Evolutionary conservation across 352 stramenopile species (phyloP).

Genomic region (Phytophthora europaea): DNA sequence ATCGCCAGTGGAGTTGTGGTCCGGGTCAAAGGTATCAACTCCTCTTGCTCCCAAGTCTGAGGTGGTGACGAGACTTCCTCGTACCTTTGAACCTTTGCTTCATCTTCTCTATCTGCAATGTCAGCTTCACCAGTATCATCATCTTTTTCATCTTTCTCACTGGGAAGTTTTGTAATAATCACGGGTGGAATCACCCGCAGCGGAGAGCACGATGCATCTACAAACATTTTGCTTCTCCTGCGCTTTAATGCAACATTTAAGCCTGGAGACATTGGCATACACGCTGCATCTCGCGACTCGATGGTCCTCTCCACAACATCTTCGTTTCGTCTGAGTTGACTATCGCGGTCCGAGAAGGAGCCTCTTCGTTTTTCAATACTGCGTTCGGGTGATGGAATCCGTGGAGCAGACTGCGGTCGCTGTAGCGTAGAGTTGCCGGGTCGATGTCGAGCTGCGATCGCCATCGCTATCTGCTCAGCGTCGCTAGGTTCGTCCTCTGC

Average conservation of each 20-base stretch:
- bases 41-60: conserved; percentile 14
- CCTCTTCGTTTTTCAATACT: conserved; percentile 37
- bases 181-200: conserved; percentile 31
- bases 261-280: conserved; percentile 27
- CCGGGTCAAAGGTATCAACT: background rate
- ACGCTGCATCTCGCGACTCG: conserved; percentile 19
- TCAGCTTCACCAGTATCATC: background rate
- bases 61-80: conserved; percentile 22
- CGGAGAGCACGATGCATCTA: conserved; percentile 43
- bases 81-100: conserved; percentile 5
- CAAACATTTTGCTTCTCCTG: conserved; percentile 27
- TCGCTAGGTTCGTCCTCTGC: conserved; percentile 16
- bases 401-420: conserved; percentile 36
- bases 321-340: background rate
- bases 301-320: conserved; percentile 2
- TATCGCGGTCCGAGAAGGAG: conserved; percentile 27
- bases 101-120: conserved; percentile 3
- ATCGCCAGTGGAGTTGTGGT: conserved; percentile 8
- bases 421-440: conserved; percentile 15
- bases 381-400: conserved; percentile 31
- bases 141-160: background rate
- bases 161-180: conserved; percentile 11
- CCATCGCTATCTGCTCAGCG: conserved; percentile 34
- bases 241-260: conserved; percentile 18
- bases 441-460: conserved; percentile 31